Evolutionary conservation across 176 grass and related monocot genomes (phyloP), one percentile per base, ranked within the genome.

Genomic region (Saccharum spontaneum): DNA sequence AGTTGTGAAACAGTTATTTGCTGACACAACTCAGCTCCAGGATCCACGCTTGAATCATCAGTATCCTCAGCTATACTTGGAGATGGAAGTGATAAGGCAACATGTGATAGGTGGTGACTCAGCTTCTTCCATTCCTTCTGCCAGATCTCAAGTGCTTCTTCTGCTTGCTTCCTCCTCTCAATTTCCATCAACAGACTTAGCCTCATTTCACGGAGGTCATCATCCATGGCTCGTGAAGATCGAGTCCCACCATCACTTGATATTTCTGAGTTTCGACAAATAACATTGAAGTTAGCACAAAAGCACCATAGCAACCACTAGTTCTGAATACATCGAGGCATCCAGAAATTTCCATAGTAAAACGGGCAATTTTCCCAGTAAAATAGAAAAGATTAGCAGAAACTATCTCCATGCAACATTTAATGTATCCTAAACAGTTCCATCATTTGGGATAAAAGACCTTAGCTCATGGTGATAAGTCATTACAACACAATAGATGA

Each of bases 1-100:
- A 92, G 89, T 67, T 86, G 92, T 64, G 92, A 90, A 86, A 97
- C 81, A 86, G 75, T 87, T 78, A 99, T 88, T 85, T 99, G 97
- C 7, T 83, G 91, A 57, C 86, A 91, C 67, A 99, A 71, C 45
- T 94, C 91, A 64, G 91, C 92, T 26, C 83, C 90, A 81, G 97
- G 92, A 82, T 99, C 88, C 49, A 86, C 37, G 41, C 67, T 90
- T 83, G 81, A 84, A 77, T 89, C 81, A 73, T 91, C 85, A 73
- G 74, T 78, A 49, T 86, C 81, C 74, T 90, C 88, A 62, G 15
- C 73, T 22, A 86, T 34, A 81, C 13, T 80, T 75, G 82, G 77
- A 77, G 79, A 75, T 70, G 82, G 94, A 79, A 99, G 82, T 68
- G 76, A 90, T 33, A 97, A 86, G 38, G 94, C 88, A 14, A 92